Percentiles rank a stretch among this genome's conserved stretches.
These are phyloP conservation scores for Lentithecium fluviatile DNA, from an alignment of 495 filamentous ascomycete genomes.

Conservation along the genomic window DNA sequence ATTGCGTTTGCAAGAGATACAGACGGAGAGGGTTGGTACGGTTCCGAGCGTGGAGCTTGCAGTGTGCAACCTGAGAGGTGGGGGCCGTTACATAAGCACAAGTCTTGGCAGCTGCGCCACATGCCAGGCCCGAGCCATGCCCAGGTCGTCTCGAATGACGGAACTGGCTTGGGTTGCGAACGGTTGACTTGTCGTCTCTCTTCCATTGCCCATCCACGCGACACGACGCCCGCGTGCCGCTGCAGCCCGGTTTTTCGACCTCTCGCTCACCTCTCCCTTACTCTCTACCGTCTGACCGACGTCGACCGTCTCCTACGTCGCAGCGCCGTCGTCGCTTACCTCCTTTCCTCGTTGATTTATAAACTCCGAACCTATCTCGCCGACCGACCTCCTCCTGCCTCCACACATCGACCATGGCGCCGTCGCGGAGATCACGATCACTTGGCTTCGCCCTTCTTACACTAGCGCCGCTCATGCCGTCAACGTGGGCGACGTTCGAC, in stretches of 20 bases:
- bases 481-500: slow-evolving; percentile 49
- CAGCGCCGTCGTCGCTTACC: background rate
- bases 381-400: background rate
- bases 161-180: background rate
- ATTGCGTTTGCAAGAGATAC: too few species aligned
- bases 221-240: too few species aligned
- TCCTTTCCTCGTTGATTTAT: too few species aligned
- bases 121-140: background rate
- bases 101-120: slow-evolving; percentile 4
- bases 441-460: slow-evolving; percentile 46
- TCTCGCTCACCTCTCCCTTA: too few species aligned
- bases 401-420: slow-evolving; percentile 13
- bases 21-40: too few species aligned
- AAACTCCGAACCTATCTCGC: background rate
- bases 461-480: slow-evolving; percentile 21
- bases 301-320: background rate
- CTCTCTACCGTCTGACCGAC: too few species aligned
- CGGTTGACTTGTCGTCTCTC: background rate
- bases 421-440: slow-evolving; percentile 12
- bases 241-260: too few species aligned
- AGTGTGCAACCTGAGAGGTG: too few species aligned
- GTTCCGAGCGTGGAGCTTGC: too few species aligned
- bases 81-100: background rate
- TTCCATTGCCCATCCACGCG: background rate
- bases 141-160: too few species aligned